Evolutionary conservation across 73 alveolate genomes (phyloP).

Genomic region (Stentor roeselii): DNA sequence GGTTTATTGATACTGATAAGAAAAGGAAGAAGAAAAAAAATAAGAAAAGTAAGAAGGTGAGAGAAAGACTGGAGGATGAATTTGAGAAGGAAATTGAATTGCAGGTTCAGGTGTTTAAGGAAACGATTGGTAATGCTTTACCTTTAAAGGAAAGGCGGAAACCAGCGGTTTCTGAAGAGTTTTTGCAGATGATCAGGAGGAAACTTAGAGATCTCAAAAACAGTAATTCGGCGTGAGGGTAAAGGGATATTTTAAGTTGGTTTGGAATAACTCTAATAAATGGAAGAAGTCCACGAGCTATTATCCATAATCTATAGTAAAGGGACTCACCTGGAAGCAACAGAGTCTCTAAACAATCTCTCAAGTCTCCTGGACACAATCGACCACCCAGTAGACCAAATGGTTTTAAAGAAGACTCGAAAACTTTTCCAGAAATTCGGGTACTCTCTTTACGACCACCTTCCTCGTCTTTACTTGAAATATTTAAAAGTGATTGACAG

Average conservation of each 20-base stretch:
- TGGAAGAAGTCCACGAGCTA: not conserved
- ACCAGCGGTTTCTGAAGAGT: too few relatives aligned
- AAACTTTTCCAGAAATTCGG: not conserved
- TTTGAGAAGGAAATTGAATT: too few relatives aligned
- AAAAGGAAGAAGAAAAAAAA: not conserved
- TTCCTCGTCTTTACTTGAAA: not conserved
- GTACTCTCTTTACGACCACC: not conserved
- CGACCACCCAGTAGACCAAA: not conserved
- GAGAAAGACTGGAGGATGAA: not conserved
- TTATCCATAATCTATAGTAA: not conserved
- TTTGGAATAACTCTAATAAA: too few relatives aligned
- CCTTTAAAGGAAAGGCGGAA: too few relatives aligned
- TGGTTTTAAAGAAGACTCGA: not conserved
- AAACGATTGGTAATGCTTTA: too few relatives aligned
- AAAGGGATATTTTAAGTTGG: too few relatives aligned
- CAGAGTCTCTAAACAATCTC: not conserved
- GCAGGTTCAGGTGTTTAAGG: too few relatives aligned
- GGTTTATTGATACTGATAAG: not conserved
- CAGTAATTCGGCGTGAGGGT: too few relatives aligned
- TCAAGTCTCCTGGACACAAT: not conserved
- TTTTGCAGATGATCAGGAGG: too few relatives aligned
- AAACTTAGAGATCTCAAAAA: too few relatives aligned
- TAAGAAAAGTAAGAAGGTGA: not conserved
- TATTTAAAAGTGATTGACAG: not conserved
- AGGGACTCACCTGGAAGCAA: not conserved